These are phyloP conservation scores for Globisporangium nodosum DNA, from an alignment of 352 stramenopile genomes.

Conservation along the genomic window DNA sequence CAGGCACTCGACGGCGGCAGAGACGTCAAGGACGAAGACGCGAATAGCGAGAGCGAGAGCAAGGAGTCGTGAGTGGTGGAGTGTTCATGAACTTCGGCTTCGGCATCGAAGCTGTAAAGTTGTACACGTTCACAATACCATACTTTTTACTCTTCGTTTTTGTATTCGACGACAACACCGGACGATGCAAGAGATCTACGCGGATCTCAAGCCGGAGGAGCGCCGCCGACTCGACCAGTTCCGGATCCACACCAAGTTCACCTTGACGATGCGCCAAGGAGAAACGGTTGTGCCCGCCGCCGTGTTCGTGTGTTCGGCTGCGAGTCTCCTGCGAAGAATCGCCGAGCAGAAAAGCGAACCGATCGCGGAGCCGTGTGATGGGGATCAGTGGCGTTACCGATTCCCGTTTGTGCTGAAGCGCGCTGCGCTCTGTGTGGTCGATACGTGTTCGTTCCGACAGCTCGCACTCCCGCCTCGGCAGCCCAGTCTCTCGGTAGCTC, in stretches of 20 bases:
- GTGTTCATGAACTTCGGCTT: too few relatives aligned
- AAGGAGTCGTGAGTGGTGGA: not conserved
- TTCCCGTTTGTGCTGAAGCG: not conserved
- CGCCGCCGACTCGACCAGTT: not conserved
- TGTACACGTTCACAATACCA: too few relatives aligned
- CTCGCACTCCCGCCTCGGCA: not conserved
- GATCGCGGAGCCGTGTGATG: not conserved
- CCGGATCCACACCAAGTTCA: not conserved
- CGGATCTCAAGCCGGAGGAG: not conserved
- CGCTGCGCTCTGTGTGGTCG: not conserved
- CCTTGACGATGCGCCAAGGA: not conserved
- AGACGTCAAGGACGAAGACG: not conserved
- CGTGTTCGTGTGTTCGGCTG: not conserved
- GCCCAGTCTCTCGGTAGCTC: not conserved
- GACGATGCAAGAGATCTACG: not conserved
- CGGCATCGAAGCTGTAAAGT: too few relatives aligned
- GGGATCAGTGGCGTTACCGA: not conserved
- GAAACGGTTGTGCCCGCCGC: not conserved
- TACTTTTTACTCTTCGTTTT: slow-evolving; percentile 1
- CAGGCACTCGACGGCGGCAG: slow-evolving; percentile 57
- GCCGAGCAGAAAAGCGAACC: not conserved
- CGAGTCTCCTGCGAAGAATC: not conserved
- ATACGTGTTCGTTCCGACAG: not conserved
- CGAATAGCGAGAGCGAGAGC: not conserved
- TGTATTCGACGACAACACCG: not conserved